Evolutionary conservation across 768 basidiomycete species (phyloP), one percentile per base, ranked within the genome.

Genomic region (Arthromyces matolae): DNA sequence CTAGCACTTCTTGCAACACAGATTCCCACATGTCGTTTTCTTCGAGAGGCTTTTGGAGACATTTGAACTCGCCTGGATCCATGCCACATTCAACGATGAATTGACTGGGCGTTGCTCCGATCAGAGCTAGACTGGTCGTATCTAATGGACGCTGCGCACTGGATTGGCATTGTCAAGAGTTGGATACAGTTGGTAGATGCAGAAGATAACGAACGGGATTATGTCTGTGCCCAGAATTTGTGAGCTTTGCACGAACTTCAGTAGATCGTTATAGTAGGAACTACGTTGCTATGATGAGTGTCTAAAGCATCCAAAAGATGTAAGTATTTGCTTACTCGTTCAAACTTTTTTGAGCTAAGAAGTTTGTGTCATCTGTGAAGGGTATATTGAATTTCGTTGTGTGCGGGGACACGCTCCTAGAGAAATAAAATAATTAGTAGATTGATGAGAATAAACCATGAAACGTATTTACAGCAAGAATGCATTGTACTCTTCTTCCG

Each of bases 31-130:
- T 29, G 22, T 46, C 45, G 12, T 8, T n/a, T 20, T 46, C 45
- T 22, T 36, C 45, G 12, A 8, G 27, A 1, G 32, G 24, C 3
- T n/a, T 27, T 20, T 46, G 34, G 19, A 46, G 45, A 29, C 45
- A 36, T 22, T 46, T 12, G 14, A 46, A 46, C 7, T 46, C 45
- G 4, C 27, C 18, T 12, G 45, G 45, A 22, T 46, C 25, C 35
- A 46, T 14, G 18, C 45, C 45, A n/a, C 45, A 46, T 16, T 46
- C 34, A 1, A 46, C 8, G 45, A 46, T 37, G 27, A 46, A 46
- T 7, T 46, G 35, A 28, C n/a, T 4, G 1, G 45, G 45, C 3
- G 35, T 46, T 8, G 19, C 2, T n/a, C 7, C 10, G 10, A 9
- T 14, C 14, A 29, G 16, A 14, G 28, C 8, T 20, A 19, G 5